These are phyloP conservation scores for Endothia cerciana DNA, from an alignment of 2,329 filamentous ascomycete species.

Conservation along the genomic window DNA sequence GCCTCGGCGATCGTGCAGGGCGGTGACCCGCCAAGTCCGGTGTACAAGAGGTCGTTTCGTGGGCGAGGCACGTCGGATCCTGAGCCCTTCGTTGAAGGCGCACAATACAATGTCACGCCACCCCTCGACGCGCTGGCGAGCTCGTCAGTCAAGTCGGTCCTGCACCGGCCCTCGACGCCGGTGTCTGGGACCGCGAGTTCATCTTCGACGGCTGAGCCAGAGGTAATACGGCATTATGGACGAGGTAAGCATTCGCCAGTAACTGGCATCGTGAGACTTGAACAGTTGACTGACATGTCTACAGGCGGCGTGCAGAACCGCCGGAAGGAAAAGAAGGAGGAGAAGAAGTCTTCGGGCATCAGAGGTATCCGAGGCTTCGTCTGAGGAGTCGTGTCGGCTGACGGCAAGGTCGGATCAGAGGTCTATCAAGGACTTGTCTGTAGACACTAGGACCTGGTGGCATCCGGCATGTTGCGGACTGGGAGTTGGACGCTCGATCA, in stretches of 20 bases:
- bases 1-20: slow-evolving; percentile 38
- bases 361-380: slow-evolving; percentile 45
- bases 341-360: slow-evolving; percentile 45
- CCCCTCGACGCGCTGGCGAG: slow-evolving; percentile 40
- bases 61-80: slow-evolving; percentile 49
- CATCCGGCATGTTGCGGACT: background rate
- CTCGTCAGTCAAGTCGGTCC: slow-evolving; percentile 32
- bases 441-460: background rate
- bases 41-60: slow-evolving; percentile 42
- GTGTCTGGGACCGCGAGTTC: slow-evolving; percentile 33
- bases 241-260: slow-evolving; percentile 44
- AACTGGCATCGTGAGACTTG: slow-evolving; percentile 39
- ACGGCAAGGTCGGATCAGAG: background rate
- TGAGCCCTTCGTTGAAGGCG: slow-evolving; percentile 43
- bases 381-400: slow-evolving; percentile 26
- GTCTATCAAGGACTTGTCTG: background rate
- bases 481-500: background rate
- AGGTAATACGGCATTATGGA: slow-evolving; percentile 45
- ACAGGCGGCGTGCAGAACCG: slow-evolving; percentile 53
- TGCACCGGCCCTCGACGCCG: slow-evolving; percentile 45
- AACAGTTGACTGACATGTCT: slow-evolving; percentile 34
- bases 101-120: slow-evolving; percentile 48
- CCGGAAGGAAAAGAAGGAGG: slow-evolving; percentile 53
- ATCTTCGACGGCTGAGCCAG: slow-evolving; percentile 36
- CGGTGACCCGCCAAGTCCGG: slow-evolving; percentile 40